Evolutionary conservation across 2,329 filamentous ascomycete genomes (phyloP), one percentile per base, ranked within the genome.

Genomic region (Monosporascus sp.): DNA sequence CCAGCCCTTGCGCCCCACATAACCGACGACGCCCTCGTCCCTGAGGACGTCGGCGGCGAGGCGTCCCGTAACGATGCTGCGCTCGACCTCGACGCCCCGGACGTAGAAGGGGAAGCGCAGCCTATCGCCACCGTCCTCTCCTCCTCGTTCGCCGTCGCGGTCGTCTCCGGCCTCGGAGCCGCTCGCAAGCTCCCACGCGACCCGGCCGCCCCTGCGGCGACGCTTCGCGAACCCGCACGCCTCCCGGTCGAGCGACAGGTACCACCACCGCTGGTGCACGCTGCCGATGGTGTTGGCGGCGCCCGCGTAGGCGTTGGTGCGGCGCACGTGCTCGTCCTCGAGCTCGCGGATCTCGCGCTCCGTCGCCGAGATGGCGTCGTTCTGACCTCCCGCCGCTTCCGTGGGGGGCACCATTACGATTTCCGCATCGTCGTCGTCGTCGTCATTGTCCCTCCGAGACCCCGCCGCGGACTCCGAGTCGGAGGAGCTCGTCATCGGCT

Each of bases 241-340:
- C 25, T 63, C 65, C 14, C 82, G 74, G 61, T 89, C 86, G 1
- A 89, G 71, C 11, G 79, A 80, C 18, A 88, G 61, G 54, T 81
- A 87, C 87, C 85, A 89, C 43, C 76, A 74, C 5, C 86, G 77
- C 65, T 89, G 85, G 60, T 89, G 80, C 4, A 89, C 72, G 38
- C 85, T 88, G 6, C 79, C 82, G 41, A 89, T 84, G 3, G 76
- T 80, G 61, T 89, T 89, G 1, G 62, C 74, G 0, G 87, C 83
- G 5, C 86, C 86, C 0, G 79, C 70, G 61, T 89, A 89, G 5
- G 86, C 83, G 60, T 89, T 89, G 6, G 77, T 81, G 2, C 65
- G 65, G 7, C 82, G 78, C 24, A 86, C 78, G 27, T 78, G 68
- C 39, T 79, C 75, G 54, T 83, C 77, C 52, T 80, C 73, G 8